Evolutionary conservation across 78 protist species (phyloP).

Genomic region (Mantamonas sphyraenae): DNA sequence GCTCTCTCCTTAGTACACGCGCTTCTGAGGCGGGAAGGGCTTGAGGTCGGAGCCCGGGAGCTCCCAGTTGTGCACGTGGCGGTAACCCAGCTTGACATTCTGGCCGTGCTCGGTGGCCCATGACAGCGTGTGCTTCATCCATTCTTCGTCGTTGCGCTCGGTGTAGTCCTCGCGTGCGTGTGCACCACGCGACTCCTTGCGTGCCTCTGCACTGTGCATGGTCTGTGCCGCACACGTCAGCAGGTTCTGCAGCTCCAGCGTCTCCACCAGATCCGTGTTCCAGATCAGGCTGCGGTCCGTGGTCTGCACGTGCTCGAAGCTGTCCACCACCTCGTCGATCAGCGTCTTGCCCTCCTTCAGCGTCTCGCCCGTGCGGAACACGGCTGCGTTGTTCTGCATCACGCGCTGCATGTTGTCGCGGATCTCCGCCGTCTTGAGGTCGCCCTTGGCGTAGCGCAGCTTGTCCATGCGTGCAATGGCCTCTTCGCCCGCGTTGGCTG

Average conservation of each 20-base stretch:
- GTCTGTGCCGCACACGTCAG: constrained; percentile 82
- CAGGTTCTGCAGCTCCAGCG: constrained; percentile 95
- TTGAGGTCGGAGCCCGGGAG: constrained; percentile 44
- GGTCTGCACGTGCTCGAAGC: constrained; percentile 55
- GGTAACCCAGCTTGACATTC: constrained; percentile 62
- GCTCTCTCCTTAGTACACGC: constrained; percentile 54
- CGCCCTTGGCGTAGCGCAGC: constrained; percentile 73
- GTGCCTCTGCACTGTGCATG: constrained; percentile 83
- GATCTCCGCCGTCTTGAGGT: constrained; percentile 57
- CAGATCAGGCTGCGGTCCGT: constrained; percentile 23
- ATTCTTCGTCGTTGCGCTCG: constrained; percentile 68
- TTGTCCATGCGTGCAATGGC: constrained; percentile 80
- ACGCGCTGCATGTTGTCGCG: constrained; percentile 76
- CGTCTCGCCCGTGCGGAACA: constrained; percentile 76
- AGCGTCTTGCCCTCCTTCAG: neutral
- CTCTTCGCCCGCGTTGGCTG: constrained; percentile 71
- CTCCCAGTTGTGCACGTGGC: constrained; percentile 42
- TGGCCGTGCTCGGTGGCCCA: constrained; percentile 68
- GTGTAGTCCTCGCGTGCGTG: constrained; percentile 97
- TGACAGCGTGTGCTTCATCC: constrained; percentile 95
- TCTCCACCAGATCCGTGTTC: constrained; percentile 92
- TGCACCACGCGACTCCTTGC: constrained; percentile 97
- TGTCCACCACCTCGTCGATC: constrained; percentile 49
- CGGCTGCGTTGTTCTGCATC: constrained; percentile 88
- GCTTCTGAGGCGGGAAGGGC: constrained; percentile 40